Conservation (phyloP, 495 filamentous ascomycete genomes). For the Penicillium bovifimosum region DNA sequence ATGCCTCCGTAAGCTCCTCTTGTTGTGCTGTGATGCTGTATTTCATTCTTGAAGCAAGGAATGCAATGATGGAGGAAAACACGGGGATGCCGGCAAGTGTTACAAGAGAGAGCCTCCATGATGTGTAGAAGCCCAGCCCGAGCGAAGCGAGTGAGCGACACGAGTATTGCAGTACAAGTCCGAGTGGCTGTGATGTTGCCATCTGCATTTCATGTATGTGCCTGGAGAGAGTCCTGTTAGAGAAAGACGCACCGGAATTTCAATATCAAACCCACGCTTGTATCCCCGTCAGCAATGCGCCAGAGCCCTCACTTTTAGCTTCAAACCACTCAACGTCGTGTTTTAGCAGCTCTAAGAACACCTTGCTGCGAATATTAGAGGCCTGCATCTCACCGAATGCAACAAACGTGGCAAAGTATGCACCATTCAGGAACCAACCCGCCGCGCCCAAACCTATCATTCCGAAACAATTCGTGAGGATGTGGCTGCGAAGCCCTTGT, state of each 20-base stretch:
- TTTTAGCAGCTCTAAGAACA: constrained; percentile 63
- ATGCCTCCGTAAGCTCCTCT: constrained; percentile 59
- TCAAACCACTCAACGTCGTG: constrained; percentile 87
- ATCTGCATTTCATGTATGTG: constrained; percentile 78
- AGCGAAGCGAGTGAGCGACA: constrained; percentile 59
- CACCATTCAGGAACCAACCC: constrained; percentile 59
- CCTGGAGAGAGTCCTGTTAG: constrained; percentile 42
- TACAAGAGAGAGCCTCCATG: constrained; percentile 82
- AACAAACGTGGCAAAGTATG: constrained; percentile 64
- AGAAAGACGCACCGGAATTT: not conserved
- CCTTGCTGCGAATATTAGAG: constrained; percentile 50
- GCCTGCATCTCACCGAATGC: constrained; percentile 78
- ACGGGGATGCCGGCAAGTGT: constrained; percentile 71
- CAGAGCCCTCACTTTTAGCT: constrained; percentile 60
- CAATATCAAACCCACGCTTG: constrained; percentile 57
- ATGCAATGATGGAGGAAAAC: constrained; percentile 51
- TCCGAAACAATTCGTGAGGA: constrained; percentile 52
- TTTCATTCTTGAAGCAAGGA: constrained; percentile 57
- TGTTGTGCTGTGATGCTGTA: constrained; percentile 65
- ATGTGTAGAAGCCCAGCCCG: constrained; percentile 65
- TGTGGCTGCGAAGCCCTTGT: constrained; percentile 46
- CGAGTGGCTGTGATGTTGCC: constrained; percentile 72
- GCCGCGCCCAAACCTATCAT: constrained; percentile 55
- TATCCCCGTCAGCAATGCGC: constrained; percentile 61
- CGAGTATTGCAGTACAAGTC: constrained; percentile 57